Percentiles rank a stretch among this genome's conserved stretches.
Evolutionary conservation across 176 grass and related monocot species (phyloP).

Genomic region (Juncus inflexus): DNA sequence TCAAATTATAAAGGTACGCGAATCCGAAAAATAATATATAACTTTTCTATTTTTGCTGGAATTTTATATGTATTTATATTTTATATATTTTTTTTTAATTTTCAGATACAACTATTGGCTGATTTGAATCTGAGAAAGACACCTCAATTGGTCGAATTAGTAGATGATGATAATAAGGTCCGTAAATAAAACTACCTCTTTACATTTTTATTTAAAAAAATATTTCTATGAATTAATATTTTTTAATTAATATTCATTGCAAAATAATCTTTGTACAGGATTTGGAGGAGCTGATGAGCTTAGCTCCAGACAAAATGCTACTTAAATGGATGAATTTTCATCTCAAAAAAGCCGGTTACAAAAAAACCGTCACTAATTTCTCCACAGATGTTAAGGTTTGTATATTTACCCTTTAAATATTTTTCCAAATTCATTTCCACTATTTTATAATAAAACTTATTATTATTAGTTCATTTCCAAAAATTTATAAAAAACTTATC

Average conservation of each 20-base stretch:
- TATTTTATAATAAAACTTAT: no score
- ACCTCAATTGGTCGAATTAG: slow-evolving; percentile 85
- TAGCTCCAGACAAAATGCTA: slow-evolving; percentile 91
- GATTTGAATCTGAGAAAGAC: slow-evolving; percentile 98
- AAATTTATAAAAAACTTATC: no score
- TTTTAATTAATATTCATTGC: slow-evolving; percentile 14
- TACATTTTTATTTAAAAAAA: slow-evolving; percentile 5
- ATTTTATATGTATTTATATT: slow-evolving; percentile 8
- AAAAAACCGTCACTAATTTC: slow-evolving; percentile 98
- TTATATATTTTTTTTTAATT: slow-evolving; percentile 23
- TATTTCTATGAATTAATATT: slow-evolving; percentile 21
- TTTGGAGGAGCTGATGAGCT: slow-evolving; percentile 83
- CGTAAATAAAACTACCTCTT: neutral
- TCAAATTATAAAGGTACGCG: slow-evolving; percentile 95
- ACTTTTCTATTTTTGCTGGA: neutral
- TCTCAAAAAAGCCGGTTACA: slow-evolving; percentile 92
- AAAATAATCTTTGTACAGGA: slow-evolving; percentile 54
- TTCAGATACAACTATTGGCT: slow-evolving; percentile 97
- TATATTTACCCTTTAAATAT: neutral
- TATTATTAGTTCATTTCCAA: no score
- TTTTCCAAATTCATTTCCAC: neutral
- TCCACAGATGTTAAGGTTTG: slow-evolving; percentile 94
- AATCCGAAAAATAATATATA: slow-evolving; percentile 7
- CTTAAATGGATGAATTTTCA: slow-evolving; percentile 99
- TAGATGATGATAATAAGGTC: slow-evolving; percentile 93